phyloP scores from a whole-genome alignment of 805 yeast genomes.

The Novakomyces olei region DNA sequence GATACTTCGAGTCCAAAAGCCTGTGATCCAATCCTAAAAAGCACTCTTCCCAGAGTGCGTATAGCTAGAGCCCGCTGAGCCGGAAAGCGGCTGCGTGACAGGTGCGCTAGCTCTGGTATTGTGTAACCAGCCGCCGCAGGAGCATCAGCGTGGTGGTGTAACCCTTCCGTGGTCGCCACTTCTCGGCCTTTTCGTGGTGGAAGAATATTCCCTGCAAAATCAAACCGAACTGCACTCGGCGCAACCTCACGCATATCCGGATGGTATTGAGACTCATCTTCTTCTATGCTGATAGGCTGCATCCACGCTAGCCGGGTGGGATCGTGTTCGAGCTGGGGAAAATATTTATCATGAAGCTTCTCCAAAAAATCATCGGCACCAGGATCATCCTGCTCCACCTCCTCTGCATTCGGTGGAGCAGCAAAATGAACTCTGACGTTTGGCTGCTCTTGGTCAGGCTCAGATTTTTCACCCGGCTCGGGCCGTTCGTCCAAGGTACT shows the following conservation, averaged over 20 bases:
- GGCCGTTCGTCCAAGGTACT: not conserved
- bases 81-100: constrained; percentile 54
- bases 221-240: constrained; percentile 55
- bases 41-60: constrained; percentile 65
- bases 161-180: constrained; percentile 38
- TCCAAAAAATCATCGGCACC: constrained; percentile 60
- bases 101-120: constrained; percentile 53
- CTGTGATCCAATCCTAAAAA: constrained; percentile 51
- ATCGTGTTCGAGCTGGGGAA: constrained; percentile 75
- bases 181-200: constrained; percentile 29
- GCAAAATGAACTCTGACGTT: not conserved
- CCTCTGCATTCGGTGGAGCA: constrained; percentile 6
- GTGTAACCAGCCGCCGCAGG: constrained; percentile 90
- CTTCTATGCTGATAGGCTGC: constrained; percentile 33
- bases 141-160: constrained; percentile 78
- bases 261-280: constrained; percentile 19
- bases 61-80: constrained; percentile 76
- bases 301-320: constrained; percentile 77
- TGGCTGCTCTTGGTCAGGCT: not conserved
- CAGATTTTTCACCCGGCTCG: not conserved
- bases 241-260: constrained; percentile 20
- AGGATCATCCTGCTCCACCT: constrained; percentile 25
- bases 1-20: constrained; percentile 22
- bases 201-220: constrained; percentile 61
- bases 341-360: constrained; percentile 62